These are phyloP conservation scores for Psilocybe mexicana DNA, from an alignment of 1,284 basidiomycete species.

Conservation along the genomic window DNA sequence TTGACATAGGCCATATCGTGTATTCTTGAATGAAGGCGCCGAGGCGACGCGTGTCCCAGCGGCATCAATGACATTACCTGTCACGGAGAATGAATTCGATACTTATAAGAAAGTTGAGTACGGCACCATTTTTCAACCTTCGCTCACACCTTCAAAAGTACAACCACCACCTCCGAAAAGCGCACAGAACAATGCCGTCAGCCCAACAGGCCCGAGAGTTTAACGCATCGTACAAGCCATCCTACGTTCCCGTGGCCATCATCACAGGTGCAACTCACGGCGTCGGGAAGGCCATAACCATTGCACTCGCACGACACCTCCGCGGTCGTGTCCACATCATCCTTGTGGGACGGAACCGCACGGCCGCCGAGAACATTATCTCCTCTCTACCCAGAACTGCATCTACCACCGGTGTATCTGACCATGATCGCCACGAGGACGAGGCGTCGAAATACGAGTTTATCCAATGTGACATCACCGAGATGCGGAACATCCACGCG, in stretches of 20 bases:
- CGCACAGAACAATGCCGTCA: conserved; percentile 18
- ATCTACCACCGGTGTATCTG: neutral
- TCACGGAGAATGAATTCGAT: no score
- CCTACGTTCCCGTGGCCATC: conserved; percentile 38
- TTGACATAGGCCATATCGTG: no score
- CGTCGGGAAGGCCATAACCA: conserved; percentile 41
- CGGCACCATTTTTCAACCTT: no score
- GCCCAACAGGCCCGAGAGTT: conserved; percentile 27
- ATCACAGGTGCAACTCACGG: conserved; percentile 48
- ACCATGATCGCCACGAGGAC: neutral
- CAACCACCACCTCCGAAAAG: no score
- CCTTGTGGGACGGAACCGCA: conserved; percentile 39
- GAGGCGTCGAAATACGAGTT: conserved; percentile 33
- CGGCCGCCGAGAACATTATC: conserved; percentile 39
- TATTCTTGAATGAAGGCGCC: no score
- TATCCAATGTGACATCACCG: conserved; percentile 39
- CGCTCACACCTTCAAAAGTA: no score
- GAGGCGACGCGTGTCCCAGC: no score
- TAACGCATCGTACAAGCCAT: conserved; percentile 31
- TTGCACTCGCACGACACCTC: conserved; percentile 37
- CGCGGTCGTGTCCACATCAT: conserved; percentile 40
- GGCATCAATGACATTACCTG: no score
- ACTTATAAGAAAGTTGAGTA: no score
- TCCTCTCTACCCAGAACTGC: conserved; percentile 28
- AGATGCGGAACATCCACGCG: conserved; percentile 39